Conservation (phyloP, 2,329 filamentous ascomycete genomes). For the Graphilbum ipis-grandicollis region DNA sequence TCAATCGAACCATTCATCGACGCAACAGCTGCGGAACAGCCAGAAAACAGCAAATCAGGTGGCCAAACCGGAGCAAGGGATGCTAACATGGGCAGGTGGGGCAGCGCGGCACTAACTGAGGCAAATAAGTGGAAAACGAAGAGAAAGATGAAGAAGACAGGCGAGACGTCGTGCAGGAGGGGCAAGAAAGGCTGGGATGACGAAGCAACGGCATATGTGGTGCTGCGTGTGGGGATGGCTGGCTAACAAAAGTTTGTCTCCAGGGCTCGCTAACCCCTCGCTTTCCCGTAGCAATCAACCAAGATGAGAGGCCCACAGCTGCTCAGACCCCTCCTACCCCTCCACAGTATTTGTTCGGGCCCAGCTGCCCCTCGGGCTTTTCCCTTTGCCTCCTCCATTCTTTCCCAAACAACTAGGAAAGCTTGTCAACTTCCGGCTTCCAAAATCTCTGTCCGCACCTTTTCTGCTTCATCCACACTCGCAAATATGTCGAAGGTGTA, state of each 20-base stretch:
- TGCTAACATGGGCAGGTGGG: neutral
- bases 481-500: constrained; percentile 50
- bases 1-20: no score
- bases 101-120: neutral
- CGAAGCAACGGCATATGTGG: neutral
- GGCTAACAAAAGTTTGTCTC: neutral
- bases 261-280: neutral
- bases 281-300: neutral
- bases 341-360: constrained; percentile 15
- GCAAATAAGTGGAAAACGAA: neutral
- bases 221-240: neutral
- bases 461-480: constrained; percentile 22
- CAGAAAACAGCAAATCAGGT: no score
- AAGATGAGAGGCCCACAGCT: constrained; percentile 11
- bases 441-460: constrained; percentile 14
- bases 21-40: no score
- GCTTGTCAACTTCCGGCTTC: constrained; percentile 16
- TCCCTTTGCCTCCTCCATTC: constrained; percentile 13
- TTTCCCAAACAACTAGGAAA: constrained; percentile 10
- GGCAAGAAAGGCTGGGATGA: no score
- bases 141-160: neutral
- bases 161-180: no score
- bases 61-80: neutral
- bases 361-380: constrained; percentile 17
- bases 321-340: constrained; percentile 23